phyloP scores from a whole-genome alignment of 1,284 basidiomycete species.

The Apiotrichum montevideense region DNA sequence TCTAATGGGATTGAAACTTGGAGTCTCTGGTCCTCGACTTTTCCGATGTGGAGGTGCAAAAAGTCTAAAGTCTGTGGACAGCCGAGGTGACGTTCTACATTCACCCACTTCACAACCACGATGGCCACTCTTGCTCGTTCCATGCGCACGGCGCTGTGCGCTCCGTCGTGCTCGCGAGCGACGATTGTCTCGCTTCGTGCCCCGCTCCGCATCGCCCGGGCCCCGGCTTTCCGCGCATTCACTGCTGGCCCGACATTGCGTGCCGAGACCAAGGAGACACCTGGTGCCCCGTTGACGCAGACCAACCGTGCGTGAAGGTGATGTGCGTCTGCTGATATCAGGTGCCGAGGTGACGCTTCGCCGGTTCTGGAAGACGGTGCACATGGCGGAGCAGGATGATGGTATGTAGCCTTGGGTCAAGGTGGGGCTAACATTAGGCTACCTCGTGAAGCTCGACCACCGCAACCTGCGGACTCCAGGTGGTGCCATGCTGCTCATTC shows the following conservation, averaged over 20 bases:
- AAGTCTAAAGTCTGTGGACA: too few relatives aligned
- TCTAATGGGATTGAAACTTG: too few relatives aligned
- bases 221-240: background rate
- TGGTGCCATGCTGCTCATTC: constrained; percentile 68
- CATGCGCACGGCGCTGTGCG: background rate
- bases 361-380: constrained; percentile 86
- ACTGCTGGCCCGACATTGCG: background rate
- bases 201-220: background rate
- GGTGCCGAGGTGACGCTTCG: constrained; percentile 78
- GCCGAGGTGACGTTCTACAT: too few relatives aligned
- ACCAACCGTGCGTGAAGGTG: constrained; percentile 29
- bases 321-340: constrained; percentile 34
- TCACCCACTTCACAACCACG: background rate
- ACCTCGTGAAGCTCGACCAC: constrained; percentile 72
- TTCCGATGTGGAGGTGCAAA: too few relatives aligned
- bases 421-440: constrained; percentile 42
- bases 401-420: constrained; percentile 25
- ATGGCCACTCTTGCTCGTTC: constrained; percentile 10
- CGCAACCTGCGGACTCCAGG: constrained; percentile 80
- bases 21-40: too few relatives aligned
- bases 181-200: too few relatives aligned
- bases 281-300: constrained; percentile 33
- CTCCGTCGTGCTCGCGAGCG: background rate
- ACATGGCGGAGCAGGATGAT: constrained; percentile 56
- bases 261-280: constrained; percentile 7